phyloP scores from a whole-genome alignment of 257 asterid species.

The Anisodus tanguticus region DNA sequence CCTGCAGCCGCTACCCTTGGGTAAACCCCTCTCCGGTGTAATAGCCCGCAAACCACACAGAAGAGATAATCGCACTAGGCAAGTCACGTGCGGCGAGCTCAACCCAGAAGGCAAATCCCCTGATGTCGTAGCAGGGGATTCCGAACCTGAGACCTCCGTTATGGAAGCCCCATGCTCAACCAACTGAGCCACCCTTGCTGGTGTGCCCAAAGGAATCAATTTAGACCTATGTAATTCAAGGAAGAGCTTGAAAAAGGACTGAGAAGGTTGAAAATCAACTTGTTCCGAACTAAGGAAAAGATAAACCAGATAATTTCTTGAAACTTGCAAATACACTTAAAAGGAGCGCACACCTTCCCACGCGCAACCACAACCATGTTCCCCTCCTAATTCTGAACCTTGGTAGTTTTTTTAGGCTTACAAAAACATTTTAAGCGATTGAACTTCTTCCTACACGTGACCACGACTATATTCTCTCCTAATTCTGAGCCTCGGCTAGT shows the following conservation, averaged over 20 bases:
- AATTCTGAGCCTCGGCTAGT: neutral
- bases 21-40: no score
- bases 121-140: no score
- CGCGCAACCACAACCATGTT: neutral
- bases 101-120: no score
- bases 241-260: neutral
- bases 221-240: neutral
- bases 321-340: neutral
- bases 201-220: no score
- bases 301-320: neutral
- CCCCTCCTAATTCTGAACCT: neutral
- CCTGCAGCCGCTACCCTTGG: no score
- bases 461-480: neutral
- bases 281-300: neutral
- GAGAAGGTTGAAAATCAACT: neutral
- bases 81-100: no score
- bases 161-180: no score
- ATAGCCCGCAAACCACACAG: no score
- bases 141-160: no score
- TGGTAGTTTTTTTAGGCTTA: neutral
- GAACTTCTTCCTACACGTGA: neutral
- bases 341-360: neutral
- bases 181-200: no score
- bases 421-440: neutral
- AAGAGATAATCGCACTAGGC: no score